Percentiles rank a stretch among this genome's conserved stretches.
phyloP scores from a whole-genome alignment of 1,139 yeast genomes.

The Yarrowia galli region DNA sequence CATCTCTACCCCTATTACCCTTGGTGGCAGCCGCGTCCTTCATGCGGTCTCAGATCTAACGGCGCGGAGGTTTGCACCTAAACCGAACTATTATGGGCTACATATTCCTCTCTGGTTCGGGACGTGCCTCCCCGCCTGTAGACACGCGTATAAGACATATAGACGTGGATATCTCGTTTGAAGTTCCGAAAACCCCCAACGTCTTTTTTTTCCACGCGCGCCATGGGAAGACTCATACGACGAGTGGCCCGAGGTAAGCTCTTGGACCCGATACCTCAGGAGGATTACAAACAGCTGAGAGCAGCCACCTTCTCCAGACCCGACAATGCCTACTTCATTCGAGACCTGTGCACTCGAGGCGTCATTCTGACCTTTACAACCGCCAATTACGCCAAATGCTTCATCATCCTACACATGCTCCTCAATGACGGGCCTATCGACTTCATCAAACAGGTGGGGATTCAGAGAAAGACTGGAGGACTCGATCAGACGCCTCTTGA shows the following conservation, averaged over 20 bases:
- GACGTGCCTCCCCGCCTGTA: slow-evolving; percentile 3
- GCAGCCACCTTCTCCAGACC: neutral
- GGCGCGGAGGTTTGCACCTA: slow-evolving; percentile 25
- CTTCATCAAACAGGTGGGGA: neutral
- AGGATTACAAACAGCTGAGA: slow-evolving; percentile 14
- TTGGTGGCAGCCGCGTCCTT: slow-evolving; percentile 25
- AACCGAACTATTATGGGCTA: slow-evolving; percentile 32
- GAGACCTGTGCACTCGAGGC: slow-evolving; percentile 22
- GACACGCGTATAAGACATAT: slow-evolving; percentile 6
- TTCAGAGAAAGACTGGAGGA: neutral
- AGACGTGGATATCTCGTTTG: neutral
- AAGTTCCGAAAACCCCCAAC: neutral
- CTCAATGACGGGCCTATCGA: slow-evolving; percentile 12
- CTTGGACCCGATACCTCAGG: slow-evolving; percentile 17
- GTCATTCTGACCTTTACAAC: slow-evolving; percentile 13
- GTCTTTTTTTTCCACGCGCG: too few relatives aligned
- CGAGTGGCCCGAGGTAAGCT: slow-evolving; percentile 12
- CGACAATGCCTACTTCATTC: slow-evolving; percentile 5
- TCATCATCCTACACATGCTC: slow-evolving; percentile 22
- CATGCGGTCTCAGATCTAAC: slow-evolving; percentile 36
- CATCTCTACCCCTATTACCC: slow-evolving; percentile 18
- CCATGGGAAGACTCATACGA: slow-evolving; percentile 12
- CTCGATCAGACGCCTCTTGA: slow-evolving; percentile 5
- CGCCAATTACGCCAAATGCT: slow-evolving; percentile 12
- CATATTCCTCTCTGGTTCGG: neutral